Base-by-base conservation (phyloP, 2,329 filamentous ascomycete species). In the Magnaporthiopsis incrustans region DNA sequence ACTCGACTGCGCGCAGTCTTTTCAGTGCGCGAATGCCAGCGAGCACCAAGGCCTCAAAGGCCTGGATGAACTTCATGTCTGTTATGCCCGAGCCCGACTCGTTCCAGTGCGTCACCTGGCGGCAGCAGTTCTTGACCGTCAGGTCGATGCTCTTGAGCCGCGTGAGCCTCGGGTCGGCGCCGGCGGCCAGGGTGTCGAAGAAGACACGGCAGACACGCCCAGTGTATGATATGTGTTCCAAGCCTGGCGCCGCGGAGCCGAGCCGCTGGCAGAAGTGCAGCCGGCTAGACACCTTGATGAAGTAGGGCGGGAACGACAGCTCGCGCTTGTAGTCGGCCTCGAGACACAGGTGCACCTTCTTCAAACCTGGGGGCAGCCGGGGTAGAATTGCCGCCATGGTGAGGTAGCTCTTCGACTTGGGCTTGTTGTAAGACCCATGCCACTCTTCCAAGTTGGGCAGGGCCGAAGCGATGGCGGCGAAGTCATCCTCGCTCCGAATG, bases 81-180 rank as follows among this genome's bases (percentile, higher is more conserved):
- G 86, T 87, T 66, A 91, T 89, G 0, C 88, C 88, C 2, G 87
- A 88, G 3, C 86, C 87, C 0, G 83, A 82, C 68, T 90, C 87
- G 67, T 86, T 82, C 77, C 80, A 87, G 67, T 77, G 76, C 60
- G 76, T 73, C 65, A 79, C 73, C 58, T 80, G 77, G 4, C 88
- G 83, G 69, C 89, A 92, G 72, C 88, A 89, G 66, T 90, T 90
- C 76, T 90, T 90, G 64, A 92, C 86, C 0, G 88, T 87, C 59
- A 92, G 75, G 69, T 92, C 89, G 27, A 92, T 80, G 1, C 85
- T 87, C 73, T 85, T 85, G 59, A 92, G 81, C 22, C 77, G 77
- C 10, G 80, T 79, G 22, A 78, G 75, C 58, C 81, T 74, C 57
- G 80, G 74, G 66, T 83, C 79, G 38, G 80, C 79, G 35, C 78